Percentiles rank a stretch among this genome's conserved stretches.
These are phyloP conservation scores for Diospyros lotus DNA, from an alignment of 148 eudicot genomes.

Conservation along the genomic window DNA sequence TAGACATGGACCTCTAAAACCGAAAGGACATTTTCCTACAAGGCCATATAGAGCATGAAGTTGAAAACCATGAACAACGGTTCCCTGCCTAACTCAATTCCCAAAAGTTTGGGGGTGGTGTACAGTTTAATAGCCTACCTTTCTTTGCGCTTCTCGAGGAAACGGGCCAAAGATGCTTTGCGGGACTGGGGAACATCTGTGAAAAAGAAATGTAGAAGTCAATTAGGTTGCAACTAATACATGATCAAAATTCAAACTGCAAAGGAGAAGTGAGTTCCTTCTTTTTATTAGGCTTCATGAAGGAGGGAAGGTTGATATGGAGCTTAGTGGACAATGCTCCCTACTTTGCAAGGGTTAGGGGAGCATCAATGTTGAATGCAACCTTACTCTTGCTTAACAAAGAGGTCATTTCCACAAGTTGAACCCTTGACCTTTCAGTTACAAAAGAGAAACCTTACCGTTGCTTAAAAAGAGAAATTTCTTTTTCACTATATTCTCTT, in stretches of 20 bases:
- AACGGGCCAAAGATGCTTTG: slow-evolving; percentile 58
- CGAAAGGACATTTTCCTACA: neutral
- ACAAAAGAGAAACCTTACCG: no score
- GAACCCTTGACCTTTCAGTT: no score
- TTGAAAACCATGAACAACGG: neutral
- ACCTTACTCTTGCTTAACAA: no score
- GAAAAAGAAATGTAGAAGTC: neutral
- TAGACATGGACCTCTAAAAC: neutral
- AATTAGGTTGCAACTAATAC: neutral
- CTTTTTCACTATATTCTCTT: no score
- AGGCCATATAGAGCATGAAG: neutral
- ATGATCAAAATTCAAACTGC: neutral
- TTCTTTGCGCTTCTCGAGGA: slow-evolving; percentile 65
- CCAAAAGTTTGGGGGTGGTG: neutral
- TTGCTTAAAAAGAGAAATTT: no score
- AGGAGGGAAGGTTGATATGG: neutral
- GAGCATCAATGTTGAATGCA: neutral
- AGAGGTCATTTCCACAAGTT: no score
- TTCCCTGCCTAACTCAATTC: neutral
- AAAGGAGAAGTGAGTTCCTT: neutral
- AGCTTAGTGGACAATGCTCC: neutral
- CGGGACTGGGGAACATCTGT: slow-evolving; percentile 62
- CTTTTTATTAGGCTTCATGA: neutral
- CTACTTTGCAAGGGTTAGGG: no score
- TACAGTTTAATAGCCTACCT: slow-evolving; percentile 31